Evolutionary conservation across 2,329 filamentous ascomycete species (phyloP), one percentile per base, ranked within the genome.

Genomic region (Scedosporium minutisporum): DNA sequence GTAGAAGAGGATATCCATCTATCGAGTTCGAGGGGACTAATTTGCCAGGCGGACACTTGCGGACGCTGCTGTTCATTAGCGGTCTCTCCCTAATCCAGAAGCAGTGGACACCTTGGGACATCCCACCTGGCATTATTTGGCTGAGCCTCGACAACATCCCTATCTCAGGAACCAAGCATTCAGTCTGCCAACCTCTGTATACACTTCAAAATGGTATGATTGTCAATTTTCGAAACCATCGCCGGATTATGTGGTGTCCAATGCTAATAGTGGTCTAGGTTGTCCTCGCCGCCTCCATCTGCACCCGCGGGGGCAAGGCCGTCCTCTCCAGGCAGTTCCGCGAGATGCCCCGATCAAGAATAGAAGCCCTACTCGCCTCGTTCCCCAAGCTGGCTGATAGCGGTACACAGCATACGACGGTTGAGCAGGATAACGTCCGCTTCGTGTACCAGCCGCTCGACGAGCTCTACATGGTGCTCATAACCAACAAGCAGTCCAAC

Each of bases 361-460:
- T 99, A 73, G 96, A 99, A 82, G 95, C 90, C 63, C 87, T 99
- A 63, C 88, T 99, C 63, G 95, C 96, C 67, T 96, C 93, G 9
- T 97, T 99, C 74, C 96, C 95, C 63, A 99, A 99, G 80, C 89
- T 97, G 64, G 93, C 95, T 71, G 93, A 97, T 76, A 92, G 90
- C 66, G 90, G 93, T 65, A 97, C 92, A 61, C 95, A 99, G 77
- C 95, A 99, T 77, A 99, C 95, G 29, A 99, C 91, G 5, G 93
- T 97, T 71, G 95, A 99, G 78, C 93, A 97, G 78, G 96, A 99
- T 80, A 97, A 96, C 80, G 95, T 99, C 72, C 93, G 95, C 79
- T 99, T 97, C 74, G 95, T 99, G 64, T 99, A 99, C 82, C 95
- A 99, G 76, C 96, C 95, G 65, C 84, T 99, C 67, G 96, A 99